Percentiles rank a stretch among this genome's conserved stretches.
phyloP scores from a whole-genome alignment of 148 eudicot species.

The Fallopia convolvulus region DNA sequence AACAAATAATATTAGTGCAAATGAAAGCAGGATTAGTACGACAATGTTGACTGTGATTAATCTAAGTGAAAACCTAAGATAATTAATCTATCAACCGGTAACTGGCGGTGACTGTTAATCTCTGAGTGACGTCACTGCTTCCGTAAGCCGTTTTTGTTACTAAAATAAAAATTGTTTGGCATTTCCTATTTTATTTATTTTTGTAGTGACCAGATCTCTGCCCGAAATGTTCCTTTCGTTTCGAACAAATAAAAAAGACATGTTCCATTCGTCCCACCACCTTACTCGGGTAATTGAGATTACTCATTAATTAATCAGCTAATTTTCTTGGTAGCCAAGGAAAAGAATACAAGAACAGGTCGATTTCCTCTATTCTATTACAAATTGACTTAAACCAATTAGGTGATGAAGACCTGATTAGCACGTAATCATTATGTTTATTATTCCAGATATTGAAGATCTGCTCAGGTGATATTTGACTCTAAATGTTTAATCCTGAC shows the following conservation, averaged over 20 bases:
- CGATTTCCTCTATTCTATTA: background rate
- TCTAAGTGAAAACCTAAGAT: too few relatives aligned
- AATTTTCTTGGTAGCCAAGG: constrained; percentile 11
- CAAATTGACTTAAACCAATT: background rate
- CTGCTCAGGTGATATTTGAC: background rate
- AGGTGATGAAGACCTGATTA: background rate
- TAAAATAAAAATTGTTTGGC: background rate
- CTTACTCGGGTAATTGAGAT: background rate
- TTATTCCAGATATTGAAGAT: background rate
- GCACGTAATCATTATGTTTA: constrained; percentile 2
- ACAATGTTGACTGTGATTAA: too few relatives aligned
- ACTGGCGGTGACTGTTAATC: background rate
- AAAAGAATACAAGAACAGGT: background rate
- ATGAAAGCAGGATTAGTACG: too few relatives aligned
- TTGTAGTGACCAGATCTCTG: background rate
- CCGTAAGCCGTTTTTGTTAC: background rate
- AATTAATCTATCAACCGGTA: background rate
- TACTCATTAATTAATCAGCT: background rate
- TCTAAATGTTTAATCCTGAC: too few relatives aligned
- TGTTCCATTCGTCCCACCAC: background rate
- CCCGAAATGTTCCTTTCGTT: background rate
- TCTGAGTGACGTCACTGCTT: background rate
- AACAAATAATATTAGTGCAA: too few relatives aligned
- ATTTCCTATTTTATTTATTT: background rate
- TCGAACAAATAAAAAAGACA: background rate